phyloP scores from a whole-genome alignment of 2,329 filamentous ascomycete species.

The Pseudocercospora fijiensis region DNA sequence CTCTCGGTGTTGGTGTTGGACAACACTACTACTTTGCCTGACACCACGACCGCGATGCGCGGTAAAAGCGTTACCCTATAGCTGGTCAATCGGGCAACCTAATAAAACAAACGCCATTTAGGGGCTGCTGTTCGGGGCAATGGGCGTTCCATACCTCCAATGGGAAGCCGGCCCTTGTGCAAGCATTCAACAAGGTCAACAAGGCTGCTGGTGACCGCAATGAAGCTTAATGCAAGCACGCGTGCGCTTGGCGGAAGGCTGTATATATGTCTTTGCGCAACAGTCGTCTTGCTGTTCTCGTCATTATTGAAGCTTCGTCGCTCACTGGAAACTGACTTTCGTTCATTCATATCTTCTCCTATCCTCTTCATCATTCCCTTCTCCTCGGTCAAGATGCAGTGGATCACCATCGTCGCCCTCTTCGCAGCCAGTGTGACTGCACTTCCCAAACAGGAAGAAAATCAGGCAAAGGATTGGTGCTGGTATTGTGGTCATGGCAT shows the following conservation, averaged over 20 bases:
- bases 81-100: neutral
- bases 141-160: neutral
- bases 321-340: neutral
- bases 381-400: conserved; percentile 1
- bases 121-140: neutral
- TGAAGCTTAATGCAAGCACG: neutral
- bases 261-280: neutral
- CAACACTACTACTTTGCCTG: too few species aligned
- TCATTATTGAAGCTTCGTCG: neutral
- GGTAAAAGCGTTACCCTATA: neutral
- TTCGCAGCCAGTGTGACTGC: neutral
- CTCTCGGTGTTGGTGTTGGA: neutral
- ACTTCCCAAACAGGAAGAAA: neutral
- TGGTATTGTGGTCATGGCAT: neutral
- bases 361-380: neutral
- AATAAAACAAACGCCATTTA: neutral
- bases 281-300: neutral
- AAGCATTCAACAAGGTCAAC: conserved; percentile 4
- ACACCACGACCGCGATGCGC: neutral
- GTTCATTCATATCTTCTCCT: neutral
- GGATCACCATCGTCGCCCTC: neutral
- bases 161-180: neutral
- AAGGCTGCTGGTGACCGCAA: neutral
- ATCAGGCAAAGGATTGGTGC: neutral
- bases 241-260: neutral